A percentile compares a stretch with the other conserved stretches of the same genome.
Conservation (phyloP, 2,329 filamentous ascomycete species). For the Knufia petricola region DNA sequence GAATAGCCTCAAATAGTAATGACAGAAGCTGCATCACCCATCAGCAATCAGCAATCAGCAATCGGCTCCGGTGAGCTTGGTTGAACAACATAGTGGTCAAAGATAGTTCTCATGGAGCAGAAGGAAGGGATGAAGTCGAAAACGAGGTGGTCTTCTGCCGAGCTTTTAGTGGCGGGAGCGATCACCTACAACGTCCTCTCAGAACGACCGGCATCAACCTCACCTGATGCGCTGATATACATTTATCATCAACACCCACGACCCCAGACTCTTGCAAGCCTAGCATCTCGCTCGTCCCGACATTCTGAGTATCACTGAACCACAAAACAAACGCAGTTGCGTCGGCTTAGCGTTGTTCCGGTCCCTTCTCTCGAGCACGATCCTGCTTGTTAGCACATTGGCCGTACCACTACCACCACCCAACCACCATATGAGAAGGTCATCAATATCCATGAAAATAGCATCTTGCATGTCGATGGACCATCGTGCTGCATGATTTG, state of each 20-base stretch:
- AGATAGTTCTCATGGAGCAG: too few relatives aligned
- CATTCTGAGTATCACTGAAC: background rate
- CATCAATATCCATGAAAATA: slow-evolving; percentile 1
- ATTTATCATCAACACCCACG: background rate
- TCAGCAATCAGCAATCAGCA: too few relatives aligned
- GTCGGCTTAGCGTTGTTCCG: slow-evolving; percentile 3
- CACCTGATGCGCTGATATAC: slow-evolving; percentile 3
- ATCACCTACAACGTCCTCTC: slow-evolving; percentile 3
- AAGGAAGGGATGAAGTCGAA: slow-evolving; percentile 2
- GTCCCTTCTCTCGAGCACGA: slow-evolving; percentile 1
- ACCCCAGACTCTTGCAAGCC: background rate
- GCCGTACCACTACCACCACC: background rate
- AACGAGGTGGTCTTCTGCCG: slow-evolving; percentile 4
- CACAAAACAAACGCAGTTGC: background rate
- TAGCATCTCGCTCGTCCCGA: background rate
- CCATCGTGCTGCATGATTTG: slow-evolving; percentile 1
- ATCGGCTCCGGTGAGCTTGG: too few relatives aligned
- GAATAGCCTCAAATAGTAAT: background rate
- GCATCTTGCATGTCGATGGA: slow-evolving; percentile 3
- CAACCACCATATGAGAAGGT: slow-evolving; percentile 3
- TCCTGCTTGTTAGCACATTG: slow-evolving; percentile 2
- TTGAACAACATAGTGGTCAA: too few relatives aligned
- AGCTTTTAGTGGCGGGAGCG: slow-evolving; percentile 9
- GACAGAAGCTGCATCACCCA: background rate
- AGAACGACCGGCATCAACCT: background rate